Evolutionary conservation across 2,329 filamentous ascomycete genomes (phyloP).

Genomic region (Leptoxyphium fumago): DNA sequence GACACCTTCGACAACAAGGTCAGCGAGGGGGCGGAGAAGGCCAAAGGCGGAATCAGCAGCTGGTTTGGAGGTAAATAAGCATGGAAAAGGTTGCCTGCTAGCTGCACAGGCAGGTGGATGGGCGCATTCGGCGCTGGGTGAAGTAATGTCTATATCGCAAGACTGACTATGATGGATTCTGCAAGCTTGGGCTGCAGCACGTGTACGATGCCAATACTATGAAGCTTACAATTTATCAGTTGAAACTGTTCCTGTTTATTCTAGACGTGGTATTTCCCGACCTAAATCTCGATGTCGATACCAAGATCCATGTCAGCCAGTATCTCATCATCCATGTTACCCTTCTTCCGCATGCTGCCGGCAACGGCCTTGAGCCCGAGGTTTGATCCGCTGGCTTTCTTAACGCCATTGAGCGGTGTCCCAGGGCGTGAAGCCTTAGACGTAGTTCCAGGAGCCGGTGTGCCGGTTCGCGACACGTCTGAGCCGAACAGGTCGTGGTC

Average conservation of each 20-base stretch:
- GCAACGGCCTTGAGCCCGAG: conserved; percentile 30
- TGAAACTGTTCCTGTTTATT: neutral
- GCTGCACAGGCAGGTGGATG: too few species aligned
- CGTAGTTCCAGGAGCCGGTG: neutral
- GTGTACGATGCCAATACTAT: too few species aligned
- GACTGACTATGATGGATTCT: too few species aligned
- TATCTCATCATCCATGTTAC: conserved; percentile 80
- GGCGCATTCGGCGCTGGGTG: too few species aligned
- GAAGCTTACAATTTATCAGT: too few species aligned
- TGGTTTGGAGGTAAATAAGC: conserved; percentile 57
- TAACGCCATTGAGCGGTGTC: conserved; percentile 33
- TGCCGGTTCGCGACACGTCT: conserved; percentile 26
- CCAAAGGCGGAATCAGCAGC: conserved; percentile 67
- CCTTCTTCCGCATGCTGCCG: conserved; percentile 37
- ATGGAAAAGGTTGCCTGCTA: too few species aligned
- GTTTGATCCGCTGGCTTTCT: conserved; percentile 23
- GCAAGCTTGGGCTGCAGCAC: too few species aligned
- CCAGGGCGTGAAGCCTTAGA: conserved; percentile 20
- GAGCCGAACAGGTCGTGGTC: conserved; percentile 34
- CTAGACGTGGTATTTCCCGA: too few species aligned
- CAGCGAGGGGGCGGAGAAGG: conserved; percentile 55
- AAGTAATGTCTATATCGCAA: too few species aligned
- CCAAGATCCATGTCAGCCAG: conserved; percentile 80
- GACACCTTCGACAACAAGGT: conserved; percentile 74
- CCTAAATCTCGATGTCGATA: conserved; percentile 74